Evolutionary conservation across 345 rosid genomes (phyloP).

Genomic region (Salix brachista): DNA sequence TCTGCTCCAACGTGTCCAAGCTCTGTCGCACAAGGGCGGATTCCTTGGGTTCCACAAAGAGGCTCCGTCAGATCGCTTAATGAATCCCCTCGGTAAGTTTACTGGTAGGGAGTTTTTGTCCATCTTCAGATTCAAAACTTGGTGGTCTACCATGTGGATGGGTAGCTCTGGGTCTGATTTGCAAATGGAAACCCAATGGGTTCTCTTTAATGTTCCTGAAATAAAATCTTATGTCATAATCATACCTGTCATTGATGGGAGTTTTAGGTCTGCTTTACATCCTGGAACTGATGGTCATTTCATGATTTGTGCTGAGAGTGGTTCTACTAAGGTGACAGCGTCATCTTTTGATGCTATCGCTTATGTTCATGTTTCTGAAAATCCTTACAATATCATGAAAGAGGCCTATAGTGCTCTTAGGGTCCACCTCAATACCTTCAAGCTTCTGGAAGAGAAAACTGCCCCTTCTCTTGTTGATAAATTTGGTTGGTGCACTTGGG

Average conservation of each 20-base stretch:
- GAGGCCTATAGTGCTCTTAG: slow-evolving; percentile 68
- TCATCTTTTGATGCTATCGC: slow-evolving; percentile 59
- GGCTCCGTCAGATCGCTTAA: slow-evolving; percentile 35
- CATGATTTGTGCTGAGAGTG: slow-evolving; percentile 65
- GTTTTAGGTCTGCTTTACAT: slow-evolving; percentile 62
- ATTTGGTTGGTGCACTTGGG: slow-evolving; percentile 99
- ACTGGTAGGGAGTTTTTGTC: slow-evolving; percentile 51
- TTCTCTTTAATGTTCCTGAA: slow-evolving; percentile 64
- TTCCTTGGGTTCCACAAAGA: slow-evolving; percentile 59
- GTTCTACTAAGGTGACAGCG: slow-evolving; percentile 44
- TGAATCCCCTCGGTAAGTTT: slow-evolving; percentile 66
- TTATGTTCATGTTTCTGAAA: slow-evolving; percentile 69
- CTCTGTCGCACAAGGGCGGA: slow-evolving; percentile 53
- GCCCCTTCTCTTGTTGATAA: slow-evolving; percentile 54
- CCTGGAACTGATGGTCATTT: slow-evolving; percentile 59
- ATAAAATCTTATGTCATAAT: slow-evolving; percentile 47
- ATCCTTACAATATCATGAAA: slow-evolving; percentile 70
- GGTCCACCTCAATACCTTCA: slow-evolving; percentile 72
- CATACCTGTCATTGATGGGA: slow-evolving; percentile 61
- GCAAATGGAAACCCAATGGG: slow-evolving; percentile 79
- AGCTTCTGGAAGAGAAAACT: slow-evolving; percentile 72
- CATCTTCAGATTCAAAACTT: slow-evolving; percentile 73
- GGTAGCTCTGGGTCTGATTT: slow-evolving; percentile 75
- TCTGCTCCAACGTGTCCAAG: slow-evolving; percentile 45
- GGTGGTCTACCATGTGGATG: slow-evolving; percentile 91